A percentile compares a stretch with the other conserved stretches of the same genome.
These are phyloP conservation scores for Colletotrichum sublineola DNA, from an alignment of 2,329 filamentous ascomycete genomes.

Conservation along the genomic window DNA sequence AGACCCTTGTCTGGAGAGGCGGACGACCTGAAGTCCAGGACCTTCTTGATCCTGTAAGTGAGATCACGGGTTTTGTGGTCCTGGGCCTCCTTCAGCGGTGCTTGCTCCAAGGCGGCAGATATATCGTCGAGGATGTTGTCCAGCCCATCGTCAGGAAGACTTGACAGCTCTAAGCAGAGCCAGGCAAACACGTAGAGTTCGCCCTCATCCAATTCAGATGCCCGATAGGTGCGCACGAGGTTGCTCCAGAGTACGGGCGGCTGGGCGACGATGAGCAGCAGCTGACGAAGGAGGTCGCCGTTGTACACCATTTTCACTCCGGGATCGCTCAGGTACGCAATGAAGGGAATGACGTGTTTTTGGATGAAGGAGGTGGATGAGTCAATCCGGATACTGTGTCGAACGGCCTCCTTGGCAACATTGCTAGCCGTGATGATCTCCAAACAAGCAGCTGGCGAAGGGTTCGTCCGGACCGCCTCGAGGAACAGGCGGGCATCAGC, in stretches of 20 bases:
- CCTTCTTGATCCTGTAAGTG: conserved; percentile 56
- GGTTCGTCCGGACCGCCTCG: conserved; percentile 44
- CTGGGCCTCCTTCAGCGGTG: conserved; percentile 46
- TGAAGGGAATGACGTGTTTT: conserved; percentile 50
- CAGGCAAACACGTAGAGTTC: conserved; percentile 59
- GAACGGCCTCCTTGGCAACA: conserved; percentile 44
- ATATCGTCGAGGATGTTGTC: conserved; percentile 45
- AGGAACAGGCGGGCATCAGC: conserved; percentile 48
- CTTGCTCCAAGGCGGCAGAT: conserved; percentile 45
- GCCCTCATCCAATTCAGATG: conserved; percentile 46
- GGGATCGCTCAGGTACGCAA: conserved; percentile 57
- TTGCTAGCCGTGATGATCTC: conserved; percentile 47
- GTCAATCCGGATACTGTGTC: conserved; percentile 47
- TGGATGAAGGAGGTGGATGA: conserved; percentile 49
- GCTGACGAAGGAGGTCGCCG: conserved; percentile 62
- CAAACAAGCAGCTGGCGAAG: conserved; percentile 45
- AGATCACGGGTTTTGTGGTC: conserved; percentile 46
- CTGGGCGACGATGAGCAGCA: conserved; percentile 62
- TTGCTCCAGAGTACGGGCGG: conserved; percentile 67
- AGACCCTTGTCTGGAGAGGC: conserved; percentile 39
- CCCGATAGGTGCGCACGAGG: conserved; percentile 54
- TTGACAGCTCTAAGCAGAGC: conserved; percentile 63
- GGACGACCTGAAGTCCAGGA: conserved; percentile 48
- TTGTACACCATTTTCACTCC: conserved; percentile 62
- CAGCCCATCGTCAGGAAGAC: conserved; percentile 48